Percentiles rank a stretch among this genome's conserved stretches.
Conservation (phyloP, 2,329 filamentous ascomycete species). For the Trichoderma sp. region DNA sequence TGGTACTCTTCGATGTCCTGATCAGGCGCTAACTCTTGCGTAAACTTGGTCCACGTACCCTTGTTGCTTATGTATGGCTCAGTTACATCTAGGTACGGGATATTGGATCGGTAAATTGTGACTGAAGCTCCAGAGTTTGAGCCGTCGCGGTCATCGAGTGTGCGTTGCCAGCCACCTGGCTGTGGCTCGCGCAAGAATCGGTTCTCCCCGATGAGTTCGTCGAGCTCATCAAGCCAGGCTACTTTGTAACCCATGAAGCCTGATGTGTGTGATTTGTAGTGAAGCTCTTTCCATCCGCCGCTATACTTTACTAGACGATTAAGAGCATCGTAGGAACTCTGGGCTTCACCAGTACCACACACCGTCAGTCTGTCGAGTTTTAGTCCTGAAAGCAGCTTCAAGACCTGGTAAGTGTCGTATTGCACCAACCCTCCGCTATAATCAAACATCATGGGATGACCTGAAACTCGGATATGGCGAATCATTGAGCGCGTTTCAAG, state of each 20-base stretch:
- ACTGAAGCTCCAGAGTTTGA: not conserved
- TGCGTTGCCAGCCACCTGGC: not conserved
- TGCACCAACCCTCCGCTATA: too few species aligned
- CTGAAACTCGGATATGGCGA: not conserved
- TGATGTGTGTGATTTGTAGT: not conserved
- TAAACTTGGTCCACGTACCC: not conserved
- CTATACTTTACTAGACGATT: not conserved
- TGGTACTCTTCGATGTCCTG: not conserved
- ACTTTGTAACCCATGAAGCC: not conserved
- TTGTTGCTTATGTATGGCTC: too few species aligned
- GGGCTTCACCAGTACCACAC: not conserved
- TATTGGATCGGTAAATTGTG: not conserved
- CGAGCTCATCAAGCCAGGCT: not conserved
- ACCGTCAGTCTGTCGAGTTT: not conserved
- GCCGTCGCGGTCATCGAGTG: not conserved
- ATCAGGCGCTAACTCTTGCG: not conserved
- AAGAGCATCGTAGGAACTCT: not conserved
- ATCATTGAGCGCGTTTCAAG: not conserved
- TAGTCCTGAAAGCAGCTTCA: not conserved
- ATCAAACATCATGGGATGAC: not conserved
- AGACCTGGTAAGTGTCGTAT: not conserved
- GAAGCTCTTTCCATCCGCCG: not conserved
- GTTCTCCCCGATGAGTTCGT: too few species aligned
- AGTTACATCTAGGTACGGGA: fast-evolving
- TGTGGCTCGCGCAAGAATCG: not conserved